Percentiles rank a stretch among this genome's conserved stretches.
Conservation (phyloP, 2,329 filamentous ascomycete genomes). For the Blastomyces gilchristii region DNA sequence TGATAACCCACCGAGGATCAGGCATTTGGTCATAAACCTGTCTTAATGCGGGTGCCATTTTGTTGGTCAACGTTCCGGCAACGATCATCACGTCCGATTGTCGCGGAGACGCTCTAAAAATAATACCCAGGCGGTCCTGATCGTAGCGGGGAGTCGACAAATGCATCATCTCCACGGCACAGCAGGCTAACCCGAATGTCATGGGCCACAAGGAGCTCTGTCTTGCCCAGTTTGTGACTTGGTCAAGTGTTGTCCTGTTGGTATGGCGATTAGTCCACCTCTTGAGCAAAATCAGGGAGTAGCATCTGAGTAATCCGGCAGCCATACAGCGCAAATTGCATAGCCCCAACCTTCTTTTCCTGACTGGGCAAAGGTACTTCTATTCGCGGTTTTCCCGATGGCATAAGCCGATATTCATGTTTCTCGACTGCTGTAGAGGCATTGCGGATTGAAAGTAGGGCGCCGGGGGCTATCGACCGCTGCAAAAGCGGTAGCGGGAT, state of each 20-base stretch:
- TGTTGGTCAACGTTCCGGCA: conserved; percentile 81
- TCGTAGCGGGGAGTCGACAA: conserved; percentile 83
- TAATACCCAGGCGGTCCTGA: conserved; percentile 77
- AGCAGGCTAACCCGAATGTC: conserved; percentile 86
- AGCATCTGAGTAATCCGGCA: not conserved
- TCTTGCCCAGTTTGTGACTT: conserved; percentile 77
- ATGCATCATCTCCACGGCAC: conserved; percentile 91
- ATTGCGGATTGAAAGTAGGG: not conserved
- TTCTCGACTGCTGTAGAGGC: conserved; percentile 34
- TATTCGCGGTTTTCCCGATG: conserved; percentile 36
- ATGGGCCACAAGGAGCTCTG: conserved; percentile 85
- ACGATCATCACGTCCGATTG: conserved; percentile 90
- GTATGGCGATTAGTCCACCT: conserved; percentile 2
- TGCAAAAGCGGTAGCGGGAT: not conserved
- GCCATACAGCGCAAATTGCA: conserved; percentile 43
- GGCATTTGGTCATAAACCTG: conserved; percentile 95
- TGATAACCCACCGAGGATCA: conserved; percentile 78
- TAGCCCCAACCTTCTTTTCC: conserved; percentile 41
- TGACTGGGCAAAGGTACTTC: conserved; percentile 42
- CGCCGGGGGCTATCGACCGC: not conserved
- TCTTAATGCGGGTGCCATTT: conserved; percentile 81
- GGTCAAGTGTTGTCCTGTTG: conserved; percentile 45
- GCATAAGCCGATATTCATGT: conserved; percentile 27
- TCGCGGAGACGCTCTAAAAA: conserved; percentile 75
- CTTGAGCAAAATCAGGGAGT: conserved; percentile 2